A percentile compares a stretch with the other conserved stretches of the same genome.
Evolutionary conservation across 768 basidiomycete species (phyloP).

Genomic region (Rhodotorula kratochvilovae): DNA sequence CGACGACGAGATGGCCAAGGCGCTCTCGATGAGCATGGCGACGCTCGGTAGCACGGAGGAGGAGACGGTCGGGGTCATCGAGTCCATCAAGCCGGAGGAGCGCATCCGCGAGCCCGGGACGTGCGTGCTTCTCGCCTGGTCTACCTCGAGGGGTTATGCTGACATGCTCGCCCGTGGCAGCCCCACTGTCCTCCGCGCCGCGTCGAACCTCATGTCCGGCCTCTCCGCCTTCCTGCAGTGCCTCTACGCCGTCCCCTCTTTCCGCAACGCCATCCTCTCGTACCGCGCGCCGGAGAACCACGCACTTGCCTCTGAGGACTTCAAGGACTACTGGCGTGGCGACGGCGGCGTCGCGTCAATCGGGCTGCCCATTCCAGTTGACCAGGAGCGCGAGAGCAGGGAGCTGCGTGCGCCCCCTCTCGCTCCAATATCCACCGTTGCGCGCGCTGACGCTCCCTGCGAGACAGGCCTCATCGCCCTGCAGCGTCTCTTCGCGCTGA

Average conservation of each 20-base stretch:
- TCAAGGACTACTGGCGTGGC: constrained; percentile 12
- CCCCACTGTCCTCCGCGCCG: constrained; percentile 13
- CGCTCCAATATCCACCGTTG: no score
- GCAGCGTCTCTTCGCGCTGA: constrained; percentile 32
- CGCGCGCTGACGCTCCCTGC: not conserved
- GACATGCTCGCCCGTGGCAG: not conserved
- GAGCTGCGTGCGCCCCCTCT: not conserved
- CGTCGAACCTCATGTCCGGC: constrained; percentile 13
- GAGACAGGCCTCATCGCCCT: constrained; percentile 18
- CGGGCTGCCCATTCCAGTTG: constrained; percentile 1
- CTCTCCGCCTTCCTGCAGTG: constrained; percentile 22
- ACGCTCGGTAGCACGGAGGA: constrained; percentile 9
- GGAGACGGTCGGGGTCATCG: not conserved
- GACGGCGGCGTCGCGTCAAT: not conserved
- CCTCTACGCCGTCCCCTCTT: constrained; percentile 27
- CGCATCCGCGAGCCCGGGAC: not conserved
- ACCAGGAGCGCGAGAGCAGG: constrained; percentile 8
- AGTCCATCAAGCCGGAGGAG: constrained; percentile 7
- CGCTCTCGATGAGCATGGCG: constrained; percentile 27
- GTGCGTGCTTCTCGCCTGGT: not conserved
- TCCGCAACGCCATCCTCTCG: constrained; percentile 18
- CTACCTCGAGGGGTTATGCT: no score
- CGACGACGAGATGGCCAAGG: constrained; percentile 30
- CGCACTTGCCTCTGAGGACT: not conserved
- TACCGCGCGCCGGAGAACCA: constrained; percentile 2